A percentile compares a stretch with the other conserved stretches of the same genome.
phyloP scores from a whole-genome alignment of 2,329 filamentous ascomycete species.

The Trichoderma sp. region DNA sequence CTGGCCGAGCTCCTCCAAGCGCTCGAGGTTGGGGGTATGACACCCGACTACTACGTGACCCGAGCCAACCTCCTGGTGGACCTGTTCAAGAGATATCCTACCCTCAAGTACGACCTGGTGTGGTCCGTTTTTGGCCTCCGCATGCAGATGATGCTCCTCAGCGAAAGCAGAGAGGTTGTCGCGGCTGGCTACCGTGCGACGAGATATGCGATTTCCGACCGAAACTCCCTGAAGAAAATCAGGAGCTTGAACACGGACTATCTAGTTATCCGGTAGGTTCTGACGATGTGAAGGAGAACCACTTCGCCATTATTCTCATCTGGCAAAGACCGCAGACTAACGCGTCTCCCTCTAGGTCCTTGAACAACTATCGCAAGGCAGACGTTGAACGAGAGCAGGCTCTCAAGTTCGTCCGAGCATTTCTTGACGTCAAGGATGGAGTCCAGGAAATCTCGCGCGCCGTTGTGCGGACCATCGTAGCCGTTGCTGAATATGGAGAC shows the following conservation, averaged over 20 bases:
- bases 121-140: conserved; percentile 94
- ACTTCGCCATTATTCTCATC: not conserved
- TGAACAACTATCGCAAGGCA: conserved; percentile 96
- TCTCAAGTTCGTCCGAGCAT: conserved; percentile 91
- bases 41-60: conserved; percentile 92
- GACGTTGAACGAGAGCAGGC: conserved; percentile 96
- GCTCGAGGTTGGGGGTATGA: conserved; percentile 83
- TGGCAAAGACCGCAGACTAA: not conserved
- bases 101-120: conserved; percentile 92
- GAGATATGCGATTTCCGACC: conserved; percentile 90
- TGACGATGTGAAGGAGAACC: no score
- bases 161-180: conserved; percentile 92
- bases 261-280: conserved; percentile 66
- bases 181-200: conserved; percentile 93
- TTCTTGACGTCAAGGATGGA: conserved; percentile 92
- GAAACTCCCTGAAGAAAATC: conserved; percentile 85
- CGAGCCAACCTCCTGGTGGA: conserved; percentile 92
- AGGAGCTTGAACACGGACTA: conserved; percentile 87
- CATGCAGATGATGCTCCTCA: conserved; percentile 94
- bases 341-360: conserved; percentile 56
- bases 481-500: conserved; percentile 85
- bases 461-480: conserved; percentile 85
- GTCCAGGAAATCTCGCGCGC: conserved; percentile 83
- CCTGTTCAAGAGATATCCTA: conserved; percentile 90
- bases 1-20: conserved; percentile 89